These are phyloP conservation scores for Luffa acutangula DNA, from an alignment of 306 rosid genomes.

Conservation along the genomic window DNA sequence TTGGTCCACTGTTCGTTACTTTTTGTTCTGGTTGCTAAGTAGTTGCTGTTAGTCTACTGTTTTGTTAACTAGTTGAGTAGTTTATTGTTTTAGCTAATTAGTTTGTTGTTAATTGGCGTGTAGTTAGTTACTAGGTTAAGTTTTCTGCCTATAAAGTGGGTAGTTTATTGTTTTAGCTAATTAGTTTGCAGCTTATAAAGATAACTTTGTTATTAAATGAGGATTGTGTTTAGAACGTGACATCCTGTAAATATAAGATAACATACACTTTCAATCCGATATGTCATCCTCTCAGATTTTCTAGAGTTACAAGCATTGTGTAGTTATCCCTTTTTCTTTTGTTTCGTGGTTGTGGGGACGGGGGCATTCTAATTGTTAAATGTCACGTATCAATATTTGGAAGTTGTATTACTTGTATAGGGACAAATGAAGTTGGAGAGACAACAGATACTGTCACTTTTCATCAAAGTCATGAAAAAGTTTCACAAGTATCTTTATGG, in stretches of 20 bases:
- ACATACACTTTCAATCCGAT: not conserved
- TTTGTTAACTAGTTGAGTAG: not conserved
- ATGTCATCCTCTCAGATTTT: not conserved
- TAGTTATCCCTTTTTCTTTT: not conserved
- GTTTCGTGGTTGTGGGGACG: not conserved
- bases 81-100: not conserved
- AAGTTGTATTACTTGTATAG: constrained; percentile 22
- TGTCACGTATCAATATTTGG: not conserved
- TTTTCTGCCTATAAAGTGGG: not conserved
- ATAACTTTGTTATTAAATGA: not conserved
- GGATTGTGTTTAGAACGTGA: not conserved
- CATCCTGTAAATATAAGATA: not conserved
- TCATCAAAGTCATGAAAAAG: constrained; percentile 77
- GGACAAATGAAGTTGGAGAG: constrained; percentile 63
- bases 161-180: not conserved
- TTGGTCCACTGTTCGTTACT: not conserved
- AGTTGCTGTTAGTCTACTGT: not conserved
- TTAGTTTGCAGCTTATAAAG: not conserved
- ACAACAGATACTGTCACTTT: constrained; percentile 67
- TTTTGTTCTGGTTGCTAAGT: not conserved
- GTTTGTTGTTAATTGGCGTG: not conserved
- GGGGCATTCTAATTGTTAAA: not conserved
- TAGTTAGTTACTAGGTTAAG: not conserved
- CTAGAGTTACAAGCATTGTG: not conserved
- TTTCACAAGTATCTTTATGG: constrained; percentile 45